Evolutionary conservation across 805 yeast species (phyloP), one percentile per base, ranked within the genome.

Genomic region (Zygoascus ofunaensis): DNA sequence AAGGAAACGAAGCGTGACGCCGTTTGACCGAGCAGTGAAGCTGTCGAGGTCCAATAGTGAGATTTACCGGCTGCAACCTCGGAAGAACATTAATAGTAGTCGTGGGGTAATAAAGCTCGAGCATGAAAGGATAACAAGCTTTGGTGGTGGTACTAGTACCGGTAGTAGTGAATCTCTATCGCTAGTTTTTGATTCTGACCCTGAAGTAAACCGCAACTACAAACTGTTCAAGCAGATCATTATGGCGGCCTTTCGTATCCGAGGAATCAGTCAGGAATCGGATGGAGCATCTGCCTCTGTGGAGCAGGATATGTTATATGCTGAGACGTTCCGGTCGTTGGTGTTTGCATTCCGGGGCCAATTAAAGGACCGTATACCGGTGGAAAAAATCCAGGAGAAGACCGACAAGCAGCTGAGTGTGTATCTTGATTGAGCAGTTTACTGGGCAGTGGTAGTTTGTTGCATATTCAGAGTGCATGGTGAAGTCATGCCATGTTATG

Each of bases 171-270:
- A 26, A 26, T 26, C 30, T 7, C 10, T 7, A 8, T 26, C 30
- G 12, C 7, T 26, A 8, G 30, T 8, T 7, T 26, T 12, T 7
- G 30, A 26, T 26, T 23, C 33, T 26, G 32, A 23, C 7, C 30
- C 34, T n/a, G 41, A 37, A 4, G 4, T 26, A 5, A 24, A 36
- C 2, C 10, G 41, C 5, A 37, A 37, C 19, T 33, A 21, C n/a
- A 14, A 15, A 24, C 21, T 41, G 19, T 21, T 63, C 8, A 60
- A 59, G 41, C 61, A 58, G 41, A 54, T 61, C 5, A 50, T 61
- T 5, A 46, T 63, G 46, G 59, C 63, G 2, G 69, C 61, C n/a
- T 45, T 64, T 45, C 53, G 69, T 12, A 46, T 64, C 40, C 58
- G 66, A 4, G 66, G 65, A 1, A 46, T 60, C 22, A 30, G 44